phyloP scores from a whole-genome alignment of 352 stramenopile species.

The Globisporangium okanoganense region DNA sequence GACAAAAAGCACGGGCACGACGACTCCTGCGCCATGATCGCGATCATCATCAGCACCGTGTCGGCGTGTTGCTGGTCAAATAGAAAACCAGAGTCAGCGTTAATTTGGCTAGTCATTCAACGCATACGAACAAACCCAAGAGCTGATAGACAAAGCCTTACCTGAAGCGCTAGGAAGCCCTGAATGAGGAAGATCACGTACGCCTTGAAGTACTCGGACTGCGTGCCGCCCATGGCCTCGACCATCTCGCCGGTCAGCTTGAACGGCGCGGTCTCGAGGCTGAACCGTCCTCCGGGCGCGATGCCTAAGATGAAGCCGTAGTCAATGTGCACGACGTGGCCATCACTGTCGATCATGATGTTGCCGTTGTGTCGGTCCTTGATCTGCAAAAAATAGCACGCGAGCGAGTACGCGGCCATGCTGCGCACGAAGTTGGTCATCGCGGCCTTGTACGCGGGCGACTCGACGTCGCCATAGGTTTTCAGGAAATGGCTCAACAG shows the following conservation, averaged over 20 bases:
- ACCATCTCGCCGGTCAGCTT: constrained; percentile 99
- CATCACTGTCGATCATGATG: constrained; percentile 98
- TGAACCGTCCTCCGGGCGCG: constrained; percentile 92
- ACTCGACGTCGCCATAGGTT: constrained; percentile 88
- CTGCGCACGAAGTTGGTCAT: constrained; percentile 96
- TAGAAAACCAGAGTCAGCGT: constrained; percentile 16
- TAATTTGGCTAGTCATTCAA: neutral
- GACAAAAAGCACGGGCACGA: constrained; percentile 95
- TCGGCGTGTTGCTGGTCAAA: constrained; percentile 82
- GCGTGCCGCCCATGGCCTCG: constrained; percentile 93
- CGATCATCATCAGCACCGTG: constrained; percentile 95
- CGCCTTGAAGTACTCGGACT: constrained; percentile 92
- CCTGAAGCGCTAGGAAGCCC: constrained; percentile 95
- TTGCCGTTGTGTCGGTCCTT: constrained; percentile 99
- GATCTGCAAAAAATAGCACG: constrained; percentile 97
- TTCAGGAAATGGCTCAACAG: constrained; percentile 91
- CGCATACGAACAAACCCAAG: neutral
- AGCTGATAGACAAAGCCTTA: constrained; percentile 19
- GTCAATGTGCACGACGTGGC: constrained; percentile 98
- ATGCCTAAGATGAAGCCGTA: constrained; percentile 99
- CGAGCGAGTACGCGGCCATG: constrained; percentile 97
- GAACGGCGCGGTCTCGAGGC: constrained; percentile 97
- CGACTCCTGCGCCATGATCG: constrained; percentile 95
- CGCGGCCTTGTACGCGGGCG: constrained; percentile 88
- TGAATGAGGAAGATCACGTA: constrained; percentile 98